Percentiles rank a stretch among this genome's conserved stretches.
Conservation (phyloP, 2,329 filamentous ascomycete genomes). For the Blastomyces emzantsi region DNA sequence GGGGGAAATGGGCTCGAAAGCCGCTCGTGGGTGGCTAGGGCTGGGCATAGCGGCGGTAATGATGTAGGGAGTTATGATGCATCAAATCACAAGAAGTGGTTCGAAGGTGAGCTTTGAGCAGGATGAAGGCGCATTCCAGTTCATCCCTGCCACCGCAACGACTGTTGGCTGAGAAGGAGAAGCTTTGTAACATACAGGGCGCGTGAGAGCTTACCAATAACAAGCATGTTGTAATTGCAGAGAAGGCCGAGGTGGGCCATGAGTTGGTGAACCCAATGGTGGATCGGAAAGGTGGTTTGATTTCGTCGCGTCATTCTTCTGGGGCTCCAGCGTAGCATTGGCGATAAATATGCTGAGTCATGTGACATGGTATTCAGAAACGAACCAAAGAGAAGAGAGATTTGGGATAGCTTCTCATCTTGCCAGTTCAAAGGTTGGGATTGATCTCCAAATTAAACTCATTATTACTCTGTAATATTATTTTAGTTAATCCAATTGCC, state of each 20-base stretch:
- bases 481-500: background rate
- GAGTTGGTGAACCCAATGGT: background rate
- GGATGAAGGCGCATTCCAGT: background rate
- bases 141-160: background rate
- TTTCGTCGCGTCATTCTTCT: background rate
- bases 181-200: background rate
- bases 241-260: background rate
- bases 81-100: background rate
- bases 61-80: background rate
- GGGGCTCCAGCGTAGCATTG: too few relatives aligned
- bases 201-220: background rate
- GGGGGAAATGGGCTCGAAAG: slow-evolving; percentile 85
- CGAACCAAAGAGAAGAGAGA: too few relatives aligned
- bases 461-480: background rate
- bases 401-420: background rate
- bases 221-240: background rate
- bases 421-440: background rate
- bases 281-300: background rate
- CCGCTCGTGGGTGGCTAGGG: slow-evolving; percentile 63
- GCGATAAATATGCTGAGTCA: background rate
- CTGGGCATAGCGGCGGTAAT: slow-evolving; percentile 57
- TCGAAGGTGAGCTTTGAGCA: background rate
- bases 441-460: background rate
- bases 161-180: background rate
- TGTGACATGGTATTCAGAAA: too few relatives aligned